These are phyloP conservation scores for Haplosporangium sp. DNA, from an alignment of 371 early-diverging fungal genomes.

Conservation along the genomic window DNA sequence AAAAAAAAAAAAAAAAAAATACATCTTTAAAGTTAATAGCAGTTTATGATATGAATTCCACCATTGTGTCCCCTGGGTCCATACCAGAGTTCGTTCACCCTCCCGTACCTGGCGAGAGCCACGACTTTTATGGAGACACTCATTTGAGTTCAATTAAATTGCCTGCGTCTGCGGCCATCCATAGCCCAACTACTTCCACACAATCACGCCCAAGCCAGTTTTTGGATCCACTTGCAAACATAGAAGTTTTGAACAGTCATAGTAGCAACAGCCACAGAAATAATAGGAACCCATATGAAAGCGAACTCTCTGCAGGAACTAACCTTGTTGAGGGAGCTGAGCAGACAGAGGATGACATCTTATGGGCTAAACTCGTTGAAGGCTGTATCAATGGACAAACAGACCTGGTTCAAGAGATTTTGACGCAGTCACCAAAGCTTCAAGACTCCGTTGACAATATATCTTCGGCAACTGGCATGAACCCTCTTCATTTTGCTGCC, in stretches of 20 bases:
- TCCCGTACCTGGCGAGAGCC: constrained; percentile 73
- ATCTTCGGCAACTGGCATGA: constrained; percentile 70
- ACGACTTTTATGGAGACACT: constrained; percentile 72
- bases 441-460: constrained; percentile 57
- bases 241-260: neutral
- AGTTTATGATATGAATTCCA: constrained; percentile 27
- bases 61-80: constrained; percentile 40
- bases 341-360: constrained; percentile 24
- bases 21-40: neutral
- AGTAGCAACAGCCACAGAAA: neutral
- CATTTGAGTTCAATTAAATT: constrained; percentile 69
- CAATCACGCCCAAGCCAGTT: neutral
- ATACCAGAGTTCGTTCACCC: constrained; percentile 74
- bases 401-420: constrained; percentile 54
- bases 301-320: constrained; percentile 23
- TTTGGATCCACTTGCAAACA: constrained; percentile 23
- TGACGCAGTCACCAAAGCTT: constrained; percentile 76
- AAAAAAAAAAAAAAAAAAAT: too few relatives aligned
- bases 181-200: constrained; percentile 1
- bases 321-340: constrained; percentile 10
- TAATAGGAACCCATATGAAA: neutral
- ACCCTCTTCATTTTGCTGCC: constrained; percentile 79
- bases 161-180: constrained; percentile 47
- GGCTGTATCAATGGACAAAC: constrained; percentile 44
- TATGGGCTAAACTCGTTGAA: constrained; percentile 47